Evolutionary conservation across 805 yeast species (phyloP), one percentile per base, ranked within the genome.

Genomic region (Ogataea wickerhamii): DNA sequence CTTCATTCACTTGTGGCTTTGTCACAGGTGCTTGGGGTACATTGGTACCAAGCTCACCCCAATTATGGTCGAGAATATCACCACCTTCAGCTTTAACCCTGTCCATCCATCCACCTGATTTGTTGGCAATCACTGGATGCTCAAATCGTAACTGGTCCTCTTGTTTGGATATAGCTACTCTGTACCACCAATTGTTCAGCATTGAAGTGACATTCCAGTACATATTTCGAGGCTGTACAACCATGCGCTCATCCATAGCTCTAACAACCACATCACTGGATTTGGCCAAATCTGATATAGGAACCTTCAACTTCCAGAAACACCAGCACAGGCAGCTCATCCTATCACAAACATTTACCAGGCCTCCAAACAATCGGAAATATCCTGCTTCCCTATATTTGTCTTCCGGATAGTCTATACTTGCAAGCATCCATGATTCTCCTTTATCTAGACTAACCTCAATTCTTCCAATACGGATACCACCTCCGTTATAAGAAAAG

Each of bases 141-240:
- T 57, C 55, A 43, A 54, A 59, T 34, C 39, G 43, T 19, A 49
- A 43, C 8, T 10, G 13, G 14, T 22, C 32, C 4, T 37, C 50
- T 20, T 42, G 47, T 18, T 39, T 42, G 13, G 32, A 38, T n/a
- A 56, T 47, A 20, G 64, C 58, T 13, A 62, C 56, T 11, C 67
- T 40, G 38, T 58, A 60, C 66, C 66, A 61, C 64, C 67, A 61
- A 32, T 62, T 62, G 34, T 60, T 61, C 40, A 58, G 41, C 67
- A 62, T 61, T 1, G 64, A 59, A 11, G 63, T 56, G 6, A 62
- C 64, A 36, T 60, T 62, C 66, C 67, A 62, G 40, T 62, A 62
- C 66, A 62, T 61, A 30, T 58, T 55, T 38, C 65, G 50, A 7
- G 67, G 67, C 38, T 62, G 66, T 8, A 49, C 50, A 13, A 45